Base-by-base conservation (phyloP, 805 yeast genomes). In the Wickerhamomyces bovis region DNA sequence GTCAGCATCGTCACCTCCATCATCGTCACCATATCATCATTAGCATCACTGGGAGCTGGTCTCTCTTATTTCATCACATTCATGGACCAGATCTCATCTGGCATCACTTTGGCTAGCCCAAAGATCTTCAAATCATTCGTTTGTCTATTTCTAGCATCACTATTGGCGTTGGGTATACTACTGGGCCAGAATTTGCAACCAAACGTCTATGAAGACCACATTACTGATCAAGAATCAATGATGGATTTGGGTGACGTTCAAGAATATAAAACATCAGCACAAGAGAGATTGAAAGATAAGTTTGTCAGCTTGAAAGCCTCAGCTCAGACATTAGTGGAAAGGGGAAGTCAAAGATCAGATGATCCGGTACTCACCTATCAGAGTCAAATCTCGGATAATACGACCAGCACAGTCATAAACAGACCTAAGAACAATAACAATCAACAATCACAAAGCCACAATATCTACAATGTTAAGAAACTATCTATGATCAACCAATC, bases 251-350 rank as follows among this genome's bases (percentile, higher is more conserved):
- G 16, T 4, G 20, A 16, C 20, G 9, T 33, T 3, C 20, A 33
- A 9, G 20, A 33, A 19, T 18, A 33, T 20, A 33, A 33, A 16
- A 18, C 9, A 4, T 16, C 36, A n/a, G 9, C 36, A n/a, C 20
- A 33, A 11, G 20, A 13, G 18, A 18, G 11, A 33, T n/a, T 22
- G 5, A 15, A 39, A 18, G 36, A 38, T 18, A 46, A 38, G 12
- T 26, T 44, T 15, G 46, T 57, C 22, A 55, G 62, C 4, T 21
- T 57, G 42, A 59, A 59, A 45, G 55, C 61, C 2, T 57, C 62
- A 8, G 58, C 63, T 6, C 58, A 55, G 10, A 59, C 63, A 1
- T 42, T 59, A n/a, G 62, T 59, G 25, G 62, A 55, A n/a, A 39
- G 16, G 20, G 16, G 20, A 33, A 33, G 20, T 16, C 36, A 33